A percentile compares a stretch with the other conserved stretches of the same genome.
These are phyloP conservation scores for Epichloe gansuensis DNA, from an alignment of 2,329 filamentous ascomycete species.

Conservation along the genomic window DNA sequence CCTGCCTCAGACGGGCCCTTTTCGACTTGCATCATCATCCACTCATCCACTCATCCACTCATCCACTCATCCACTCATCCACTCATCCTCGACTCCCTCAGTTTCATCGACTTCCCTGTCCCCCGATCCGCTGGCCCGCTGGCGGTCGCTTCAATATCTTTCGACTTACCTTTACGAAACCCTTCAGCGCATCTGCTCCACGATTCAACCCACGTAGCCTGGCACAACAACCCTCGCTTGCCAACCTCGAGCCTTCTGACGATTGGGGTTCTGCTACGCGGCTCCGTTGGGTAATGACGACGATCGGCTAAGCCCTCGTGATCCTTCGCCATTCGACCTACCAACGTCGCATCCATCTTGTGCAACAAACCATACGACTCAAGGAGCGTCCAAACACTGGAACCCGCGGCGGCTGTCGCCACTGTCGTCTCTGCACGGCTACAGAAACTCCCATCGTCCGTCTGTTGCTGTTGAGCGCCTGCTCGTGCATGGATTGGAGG, in stretches of 20 bases:
- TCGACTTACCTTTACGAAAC: not conserved
- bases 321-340: not conserved
- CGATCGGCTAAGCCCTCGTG: not conserved
- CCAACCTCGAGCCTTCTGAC: not conserved
- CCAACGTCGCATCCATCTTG: not conserved
- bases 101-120: not conserved
- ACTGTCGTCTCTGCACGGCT: constrained; percentile 1
- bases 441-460: not conserved
- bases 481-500: constrained; percentile 1
- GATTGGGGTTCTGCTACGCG: not conserved
- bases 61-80: too few relatives aligned
- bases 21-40: too few relatives aligned
- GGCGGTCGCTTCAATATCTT: constrained; percentile 6
- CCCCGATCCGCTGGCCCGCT: not conserved
- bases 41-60: not conserved
- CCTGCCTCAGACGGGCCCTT: not conserved
- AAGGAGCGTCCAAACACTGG: not conserved
- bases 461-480: not conserved
- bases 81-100: not conserved
- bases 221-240: not conserved
- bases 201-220: not conserved
- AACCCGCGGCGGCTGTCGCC: constrained; percentile 1
- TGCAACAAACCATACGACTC: not conserved
- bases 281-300: not conserved
- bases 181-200: not conserved